A percentile compares a stretch with the other conserved stretches of the same genome.
Evolutionary conservation across 176 grass and related monocot species (phyloP).

Genomic region (Cenchrus americanus): DNA sequence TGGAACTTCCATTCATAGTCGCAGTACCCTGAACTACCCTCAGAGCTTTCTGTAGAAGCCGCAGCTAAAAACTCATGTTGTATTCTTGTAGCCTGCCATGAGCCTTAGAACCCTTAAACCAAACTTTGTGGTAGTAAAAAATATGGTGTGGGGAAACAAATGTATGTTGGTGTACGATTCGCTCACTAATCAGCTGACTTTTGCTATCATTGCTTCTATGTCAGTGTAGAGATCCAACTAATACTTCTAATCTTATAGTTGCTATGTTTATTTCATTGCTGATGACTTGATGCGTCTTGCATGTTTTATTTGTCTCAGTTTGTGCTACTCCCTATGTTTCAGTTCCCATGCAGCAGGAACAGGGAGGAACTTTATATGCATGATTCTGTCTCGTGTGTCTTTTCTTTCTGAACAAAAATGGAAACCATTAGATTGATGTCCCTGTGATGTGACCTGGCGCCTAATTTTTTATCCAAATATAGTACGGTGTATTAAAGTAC

Average conservation of each 20-base stretch:
- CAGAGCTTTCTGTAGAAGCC: conserved; percentile 34
- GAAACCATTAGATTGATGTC: too few species aligned
- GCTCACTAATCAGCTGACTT: not conserved
- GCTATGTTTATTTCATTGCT: not conserved
- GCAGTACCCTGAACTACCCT: conserved; percentile 29
- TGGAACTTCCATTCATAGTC: not conserved
- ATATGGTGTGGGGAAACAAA: conserved; percentile 19
- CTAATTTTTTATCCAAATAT: too few species aligned
- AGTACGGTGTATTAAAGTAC: too few species aligned
- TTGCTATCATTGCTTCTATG: not conserved
- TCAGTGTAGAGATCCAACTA: conserved; percentile 5
- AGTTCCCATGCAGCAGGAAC: too few species aligned
- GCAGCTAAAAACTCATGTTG: conserved; percentile 24
- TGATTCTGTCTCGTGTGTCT: too few species aligned
- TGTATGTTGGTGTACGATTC: conserved; percentile 32
- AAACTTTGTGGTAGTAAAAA: conserved; percentile 44
- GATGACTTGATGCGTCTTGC: not conserved
- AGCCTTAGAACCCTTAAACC: conserved; percentile 22
- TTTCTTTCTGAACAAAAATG: too few species aligned
- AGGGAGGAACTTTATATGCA: too few species aligned
- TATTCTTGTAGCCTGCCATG: conserved; percentile 38
- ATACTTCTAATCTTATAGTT: not conserved
- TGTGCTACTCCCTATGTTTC: too few species aligned
- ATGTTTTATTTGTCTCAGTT: not conserved
- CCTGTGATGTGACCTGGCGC: too few species aligned